A percentile compares a stretch with the other conserved stretches of the same genome.
These are phyloP conservation scores for Sparassis latifolia DNA, from an alignment of 1,284 basidiomycete species.

Conservation along the genomic window DNA sequence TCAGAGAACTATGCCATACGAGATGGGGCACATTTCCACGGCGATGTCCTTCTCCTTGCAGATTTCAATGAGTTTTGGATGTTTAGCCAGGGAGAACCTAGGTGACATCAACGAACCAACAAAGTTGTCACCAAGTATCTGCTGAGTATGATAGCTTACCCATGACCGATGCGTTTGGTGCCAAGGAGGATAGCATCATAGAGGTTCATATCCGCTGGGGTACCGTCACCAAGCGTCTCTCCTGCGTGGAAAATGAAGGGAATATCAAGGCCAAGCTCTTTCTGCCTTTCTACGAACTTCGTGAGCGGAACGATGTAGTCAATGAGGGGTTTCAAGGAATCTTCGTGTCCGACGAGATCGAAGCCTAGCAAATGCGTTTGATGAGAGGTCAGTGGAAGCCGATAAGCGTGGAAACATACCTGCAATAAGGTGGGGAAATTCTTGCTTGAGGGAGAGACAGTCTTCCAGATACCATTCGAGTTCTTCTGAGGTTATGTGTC, in stretches of 20 bases:
- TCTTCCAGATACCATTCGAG: conserved; percentile 67
- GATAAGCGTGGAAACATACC: conserved; percentile 31
- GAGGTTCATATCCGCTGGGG: conserved; percentile 62
- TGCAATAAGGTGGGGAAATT: conserved; percentile 68
- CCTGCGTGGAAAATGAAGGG: conserved; percentile 81
- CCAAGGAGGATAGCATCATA: conserved; percentile 75
- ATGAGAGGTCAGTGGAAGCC: neutral
- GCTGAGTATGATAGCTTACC: conserved; percentile 30
- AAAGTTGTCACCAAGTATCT: neutral
- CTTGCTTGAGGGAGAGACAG: conserved; percentile 65
- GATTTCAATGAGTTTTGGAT: conserved; percentile 62
- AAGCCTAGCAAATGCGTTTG: conserved; percentile 43
- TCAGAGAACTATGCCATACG: conserved; percentile 35
- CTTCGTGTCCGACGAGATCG: conserved; percentile 76
- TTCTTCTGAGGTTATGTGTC: conserved; percentile 49
- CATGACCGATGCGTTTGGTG: conserved; percentile 76
- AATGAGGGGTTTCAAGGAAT: conserved; percentile 52
- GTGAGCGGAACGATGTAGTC: conserved; percentile 61
- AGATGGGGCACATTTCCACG: conserved; percentile 68
- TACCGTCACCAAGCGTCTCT: conserved; percentile 72
- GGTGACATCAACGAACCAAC: neutral
- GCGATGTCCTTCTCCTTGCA: conserved; percentile 60
- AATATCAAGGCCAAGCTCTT: conserved; percentile 54
- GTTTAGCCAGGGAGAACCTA: conserved; percentile 68
- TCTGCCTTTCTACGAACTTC: conserved; percentile 50